These are phyloP conservation scores for Colletotrichum limetticola DNA, from an alignment of 2,329 filamentous ascomycete genomes.

Conservation along the genomic window DNA sequence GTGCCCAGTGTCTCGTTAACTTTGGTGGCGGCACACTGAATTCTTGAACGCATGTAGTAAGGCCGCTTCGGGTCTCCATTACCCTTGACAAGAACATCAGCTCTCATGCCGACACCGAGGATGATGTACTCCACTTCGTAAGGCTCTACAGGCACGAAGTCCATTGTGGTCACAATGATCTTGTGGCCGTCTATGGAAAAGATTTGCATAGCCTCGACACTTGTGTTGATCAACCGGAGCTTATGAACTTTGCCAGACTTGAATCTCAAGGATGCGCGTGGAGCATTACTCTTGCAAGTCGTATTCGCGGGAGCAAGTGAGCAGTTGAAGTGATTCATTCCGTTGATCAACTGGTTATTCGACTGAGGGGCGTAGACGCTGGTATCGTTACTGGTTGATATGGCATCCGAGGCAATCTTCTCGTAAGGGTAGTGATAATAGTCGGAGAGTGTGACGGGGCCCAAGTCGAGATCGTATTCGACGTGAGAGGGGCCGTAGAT, in stretches of 20 bases:
- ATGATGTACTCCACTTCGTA: slow-evolving; percentile 27
- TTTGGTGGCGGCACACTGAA: slow-evolving; percentile 15
- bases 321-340: slow-evolving; percentile 52
- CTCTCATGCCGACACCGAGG: slow-evolving; percentile 18
- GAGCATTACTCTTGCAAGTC: slow-evolving; percentile 11
- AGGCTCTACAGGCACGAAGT: slow-evolving; percentile 27
- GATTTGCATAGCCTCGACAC: slow-evolving; percentile 29
- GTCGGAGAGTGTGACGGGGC: slow-evolving; percentile 65
- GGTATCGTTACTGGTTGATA: slow-evolving; percentile 51
- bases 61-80: slow-evolving; percentile 5
- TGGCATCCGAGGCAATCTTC: slow-evolving; percentile 57
- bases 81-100: slow-evolving; percentile 28
- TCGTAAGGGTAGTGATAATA: slow-evolving; percentile 65
- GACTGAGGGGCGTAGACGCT: slow-evolving; percentile 51
- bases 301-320: slow-evolving; percentile 58
- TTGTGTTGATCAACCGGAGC: slow-evolving; percentile 31
- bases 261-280: slow-evolving; percentile 9
- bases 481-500: slow-evolving; percentile 64
- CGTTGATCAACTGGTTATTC: slow-evolving; percentile 55
- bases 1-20: not conserved
- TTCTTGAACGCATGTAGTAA: slow-evolving; percentile 20
- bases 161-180: slow-evolving; percentile 18
- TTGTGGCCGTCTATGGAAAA: slow-evolving; percentile 30
- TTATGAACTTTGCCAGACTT: slow-evolving; percentile 28
- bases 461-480: slow-evolving; percentile 69